A percentile compares a stretch with the other conserved stretches of the same genome.
phyloP scores from a whole-genome alignment of 140 eudicot genomes.

The Ambrosia hybrid region DNA sequence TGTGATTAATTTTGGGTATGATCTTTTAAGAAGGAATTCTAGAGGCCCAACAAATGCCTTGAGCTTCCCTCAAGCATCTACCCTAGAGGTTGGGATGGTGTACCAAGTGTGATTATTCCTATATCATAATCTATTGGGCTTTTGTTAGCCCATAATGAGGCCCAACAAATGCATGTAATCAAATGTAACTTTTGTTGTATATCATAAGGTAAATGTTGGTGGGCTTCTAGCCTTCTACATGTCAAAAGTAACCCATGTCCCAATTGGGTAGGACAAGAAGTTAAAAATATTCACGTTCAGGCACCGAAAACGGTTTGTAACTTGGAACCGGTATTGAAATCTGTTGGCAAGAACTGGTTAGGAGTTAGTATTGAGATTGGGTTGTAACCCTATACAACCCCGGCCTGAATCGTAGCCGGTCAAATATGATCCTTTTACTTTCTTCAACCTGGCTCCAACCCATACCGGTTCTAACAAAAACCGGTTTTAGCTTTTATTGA shows the following conservation, averaged over 20 bases:
- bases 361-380: too few species aligned
- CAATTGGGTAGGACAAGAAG: background rate
- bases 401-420: too few species aligned
- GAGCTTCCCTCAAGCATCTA: constrained; percentile 79
- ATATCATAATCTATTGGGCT: background rate
- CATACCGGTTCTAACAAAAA: too few species aligned
- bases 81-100: constrained; percentile 92
- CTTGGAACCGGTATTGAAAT: too few species aligned
- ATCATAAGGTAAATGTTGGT: background rate
- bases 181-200: constrained; percentile 23
- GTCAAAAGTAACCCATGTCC: background rate
- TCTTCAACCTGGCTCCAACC: too few species aligned
- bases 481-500: too few species aligned
- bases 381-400: too few species aligned
- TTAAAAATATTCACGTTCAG: background rate
- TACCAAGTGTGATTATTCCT: constrained; percentile 55
- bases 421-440: too few species aligned
- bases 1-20: constrained; percentile 70
- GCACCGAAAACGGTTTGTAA: background rate
- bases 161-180: constrained; percentile 26
- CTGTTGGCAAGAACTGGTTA: too few species aligned
- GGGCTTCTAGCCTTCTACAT: background rate
- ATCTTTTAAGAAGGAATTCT: constrained; percentile 80
- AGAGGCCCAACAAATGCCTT: constrained; percentile 62
- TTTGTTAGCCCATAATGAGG: background rate